A percentile compares a stretch with the other conserved stretches of the same genome.
Evolutionary conservation across 345 rosid genomes (phyloP).

Genomic region (Pugionium dolabratum): DNA sequence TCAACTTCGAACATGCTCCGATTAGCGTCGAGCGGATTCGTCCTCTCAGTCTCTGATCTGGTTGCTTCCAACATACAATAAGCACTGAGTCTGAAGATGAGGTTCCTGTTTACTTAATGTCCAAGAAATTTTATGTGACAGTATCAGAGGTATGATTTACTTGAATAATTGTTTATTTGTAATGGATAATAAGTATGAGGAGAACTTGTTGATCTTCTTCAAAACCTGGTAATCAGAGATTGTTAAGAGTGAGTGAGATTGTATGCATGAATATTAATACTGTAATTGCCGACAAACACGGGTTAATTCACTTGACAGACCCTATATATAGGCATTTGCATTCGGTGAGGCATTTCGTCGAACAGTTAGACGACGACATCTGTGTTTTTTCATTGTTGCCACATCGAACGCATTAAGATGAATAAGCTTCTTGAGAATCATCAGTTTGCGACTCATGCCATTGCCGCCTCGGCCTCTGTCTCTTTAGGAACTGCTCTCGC

Average conservation of each 20-base stretch:
- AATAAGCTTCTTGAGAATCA: constrained; percentile 58
- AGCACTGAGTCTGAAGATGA: not conserved
- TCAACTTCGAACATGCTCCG: not conserved
- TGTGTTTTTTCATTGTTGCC: not conserved
- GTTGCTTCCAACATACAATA: not conserved
- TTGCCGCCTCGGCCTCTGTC: constrained; percentile 75
- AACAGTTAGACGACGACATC: constrained; percentile 26
- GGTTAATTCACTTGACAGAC: not conserved
- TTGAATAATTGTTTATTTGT: not conserved
- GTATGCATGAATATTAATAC: not conserved
- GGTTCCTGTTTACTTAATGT: not conserved
- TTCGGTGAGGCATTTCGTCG: constrained; percentile 37
- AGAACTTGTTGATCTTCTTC: constrained; percentile 2
- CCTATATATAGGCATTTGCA: not conserved
- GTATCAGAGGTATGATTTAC: constrained; percentile 10
- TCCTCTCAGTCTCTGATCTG: constrained; percentile 18
- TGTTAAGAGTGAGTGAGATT: not conserved
- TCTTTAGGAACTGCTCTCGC: constrained; percentile 66
- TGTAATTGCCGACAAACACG: not conserved
- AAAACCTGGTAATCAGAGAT: not conserved
- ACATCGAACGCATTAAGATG: constrained; percentile 25
- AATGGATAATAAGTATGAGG: not conserved
- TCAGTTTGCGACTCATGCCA: constrained; percentile 73
- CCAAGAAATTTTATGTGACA: not conserved
- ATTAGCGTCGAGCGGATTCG: not conserved